These are phyloP conservation scores for Ammopiptanthus mongolicus DNA, from an alignment of 306 rosid species.

Conservation along the genomic window DNA sequence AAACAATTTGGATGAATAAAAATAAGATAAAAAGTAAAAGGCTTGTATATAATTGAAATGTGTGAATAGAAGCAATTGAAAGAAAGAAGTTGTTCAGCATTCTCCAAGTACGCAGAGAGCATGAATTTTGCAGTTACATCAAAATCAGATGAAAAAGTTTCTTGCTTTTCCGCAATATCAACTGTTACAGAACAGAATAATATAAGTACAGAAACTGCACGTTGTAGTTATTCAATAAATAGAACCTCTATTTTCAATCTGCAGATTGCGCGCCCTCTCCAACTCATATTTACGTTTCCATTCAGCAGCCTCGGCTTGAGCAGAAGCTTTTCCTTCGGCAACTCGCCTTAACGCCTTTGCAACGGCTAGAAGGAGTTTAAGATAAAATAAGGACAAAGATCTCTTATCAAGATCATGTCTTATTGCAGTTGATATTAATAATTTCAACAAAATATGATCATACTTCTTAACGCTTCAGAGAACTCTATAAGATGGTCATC, in stretches of 20 bases:
- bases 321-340: slow-evolving; percentile 91
- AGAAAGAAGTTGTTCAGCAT: not conserved
- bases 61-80: not conserved
- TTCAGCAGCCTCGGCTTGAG: slow-evolving; percentile 94
- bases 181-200: not conserved
- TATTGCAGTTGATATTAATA: slow-evolving; percentile 30
- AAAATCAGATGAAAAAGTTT: not conserved
- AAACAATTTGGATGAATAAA: not conserved
- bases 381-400: slow-evolving; percentile 35
- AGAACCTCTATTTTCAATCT: slow-evolving; percentile 60
- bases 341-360: slow-evolving; percentile 86
- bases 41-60: not conserved
- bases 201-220: not conserved
- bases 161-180: not conserved
- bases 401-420: slow-evolving; percentile 28
- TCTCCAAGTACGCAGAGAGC: not conserved
- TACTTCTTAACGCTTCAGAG: slow-evolving; percentile 97
- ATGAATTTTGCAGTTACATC: not conserved
- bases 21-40: not conserved
- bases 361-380: slow-evolving; percentile 64
- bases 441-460: slow-evolving; percentile 33
- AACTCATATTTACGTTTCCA: slow-evolving; percentile 93
- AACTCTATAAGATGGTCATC: slow-evolving; percentile 94
- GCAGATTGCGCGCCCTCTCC: slow-evolving; percentile 71
- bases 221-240: slow-evolving; percentile 6